A percentile compares a stretch with the other conserved stretches of the same genome.
These are phyloP conservation scores for Trichoderma sp. DNA, from an alignment of 2,329 filamentous ascomycete genomes.

Conservation along the genomic window DNA sequence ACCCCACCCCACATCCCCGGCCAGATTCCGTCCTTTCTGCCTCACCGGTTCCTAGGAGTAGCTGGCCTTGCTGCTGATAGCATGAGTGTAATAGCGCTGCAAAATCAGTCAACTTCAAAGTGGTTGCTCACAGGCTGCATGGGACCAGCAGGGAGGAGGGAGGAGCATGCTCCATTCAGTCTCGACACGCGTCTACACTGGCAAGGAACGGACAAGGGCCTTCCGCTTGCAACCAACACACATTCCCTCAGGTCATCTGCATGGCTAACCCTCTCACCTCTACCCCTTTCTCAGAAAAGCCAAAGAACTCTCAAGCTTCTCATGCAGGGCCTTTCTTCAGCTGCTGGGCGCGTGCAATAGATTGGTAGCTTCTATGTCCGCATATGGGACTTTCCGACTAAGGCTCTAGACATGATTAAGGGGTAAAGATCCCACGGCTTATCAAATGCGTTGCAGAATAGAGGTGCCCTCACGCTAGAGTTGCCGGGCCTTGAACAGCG, in stretches of 20 bases:
- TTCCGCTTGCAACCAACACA: background rate
- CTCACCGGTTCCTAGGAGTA: background rate
- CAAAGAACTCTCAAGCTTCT: background rate
- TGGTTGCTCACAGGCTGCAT: background rate
- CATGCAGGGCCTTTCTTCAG: background rate
- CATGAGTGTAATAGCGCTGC: background rate
- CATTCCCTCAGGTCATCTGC: background rate
- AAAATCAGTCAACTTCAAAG: background rate
- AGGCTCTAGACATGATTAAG: too few species aligned
- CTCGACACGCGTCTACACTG: constrained; percentile 2
- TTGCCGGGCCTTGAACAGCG: too few species aligned
- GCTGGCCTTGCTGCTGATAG: background rate
- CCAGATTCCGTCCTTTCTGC: background rate
- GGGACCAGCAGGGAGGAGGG: background rate
- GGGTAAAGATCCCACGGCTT: too few species aligned
- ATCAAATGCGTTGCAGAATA: too few species aligned
- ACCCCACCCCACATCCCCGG: background rate
- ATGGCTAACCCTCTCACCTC: background rate
- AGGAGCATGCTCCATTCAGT: background rate
- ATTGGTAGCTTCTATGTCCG: background rate
- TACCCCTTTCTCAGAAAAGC: background rate
- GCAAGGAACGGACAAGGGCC: background rate
- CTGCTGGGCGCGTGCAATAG: background rate
- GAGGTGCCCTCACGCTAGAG: too few species aligned
- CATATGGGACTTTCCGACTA: background rate